A percentile compares a stretch with the other conserved stretches of the same genome.
Evolutionary conservation across 768 basidiomycete genomes (phyloP).

Genomic region (Sutorius australiensis): DNA sequence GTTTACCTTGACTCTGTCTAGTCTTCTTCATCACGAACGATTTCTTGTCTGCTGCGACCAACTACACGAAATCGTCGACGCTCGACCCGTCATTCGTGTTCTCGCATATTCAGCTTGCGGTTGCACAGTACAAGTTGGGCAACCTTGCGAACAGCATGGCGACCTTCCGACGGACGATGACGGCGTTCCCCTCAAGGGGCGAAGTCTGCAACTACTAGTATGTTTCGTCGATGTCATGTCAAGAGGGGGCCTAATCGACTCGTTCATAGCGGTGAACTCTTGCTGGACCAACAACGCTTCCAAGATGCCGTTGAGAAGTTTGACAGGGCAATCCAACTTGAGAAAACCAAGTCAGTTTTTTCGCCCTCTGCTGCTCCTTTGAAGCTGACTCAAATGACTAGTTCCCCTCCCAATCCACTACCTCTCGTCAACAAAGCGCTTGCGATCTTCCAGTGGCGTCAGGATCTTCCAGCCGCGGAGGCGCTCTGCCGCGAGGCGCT

Average conservation of each 20-base stretch:
- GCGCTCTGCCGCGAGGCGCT: slow-evolving; percentile 85
- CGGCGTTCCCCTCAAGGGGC: slow-evolving; percentile 78
- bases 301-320: slow-evolving; percentile 89
- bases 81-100: slow-evolving; percentile 90
- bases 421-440: slow-evolving; percentile 98
- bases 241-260: not conserved
- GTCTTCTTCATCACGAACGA: slow-evolving; percentile 96
- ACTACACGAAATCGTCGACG: slow-evolving; percentile 87
- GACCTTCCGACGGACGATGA: slow-evolving; percentile 82
- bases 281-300: slow-evolving; percentile 88
- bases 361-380: not conserved
- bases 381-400: slow-evolving; percentile 15
- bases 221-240: slow-evolving; percentile 23
- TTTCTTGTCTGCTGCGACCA: slow-evolving; percentile 77
- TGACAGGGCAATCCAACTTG: slow-evolving; percentile 85
- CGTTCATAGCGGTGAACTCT: slow-evolving; percentile 74
- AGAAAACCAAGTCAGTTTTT: slow-evolving; percentile 60
- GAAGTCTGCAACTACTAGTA: slow-evolving; percentile 96
- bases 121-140: slow-evolving; percentile 92
- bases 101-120: slow-evolving; percentile 95
- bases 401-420: slow-evolving; percentile 73
- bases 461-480: slow-evolving; percentile 81
- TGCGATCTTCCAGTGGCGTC: slow-evolving; percentile 92
- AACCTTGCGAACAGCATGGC: slow-evolving; percentile 80
- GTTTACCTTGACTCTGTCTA: slow-evolving; percentile 25